Evolutionary conservation across 768 basidiomycete species (phyloP).

Genomic region (Lactifluus echinatus): DNA sequence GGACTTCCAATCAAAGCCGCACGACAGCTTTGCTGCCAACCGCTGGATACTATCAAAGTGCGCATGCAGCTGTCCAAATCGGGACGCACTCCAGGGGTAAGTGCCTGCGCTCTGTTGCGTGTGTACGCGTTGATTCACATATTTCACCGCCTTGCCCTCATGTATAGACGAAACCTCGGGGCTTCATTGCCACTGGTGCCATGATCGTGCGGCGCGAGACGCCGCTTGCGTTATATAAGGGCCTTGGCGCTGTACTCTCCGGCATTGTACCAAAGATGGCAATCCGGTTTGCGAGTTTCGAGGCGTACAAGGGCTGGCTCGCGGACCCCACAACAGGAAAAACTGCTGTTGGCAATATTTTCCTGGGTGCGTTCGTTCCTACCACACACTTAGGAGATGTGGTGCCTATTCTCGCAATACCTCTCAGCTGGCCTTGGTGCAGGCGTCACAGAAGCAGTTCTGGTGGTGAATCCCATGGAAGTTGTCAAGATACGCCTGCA

Average conservation of each 20-base stretch:
- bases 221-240: conserved; percentile 94
- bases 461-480: conserved; percentile 98
- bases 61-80: conserved; percentile 98
- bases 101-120: conserved; percentile 28
- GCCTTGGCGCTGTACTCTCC: conserved; percentile 89
- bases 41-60: conserved; percentile 98
- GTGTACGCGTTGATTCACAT: not conserved
- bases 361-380: conserved; percentile 54
- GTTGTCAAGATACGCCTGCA: conserved; percentile 98
- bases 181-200: conserved; percentile 84
- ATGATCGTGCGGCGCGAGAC: conserved; percentile 88
- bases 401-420: not conserved
- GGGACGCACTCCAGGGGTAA: conserved; percentile 70
- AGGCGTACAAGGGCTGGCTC: conserved; percentile 82
- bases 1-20: not conserved
- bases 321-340: conserved; percentile 70
- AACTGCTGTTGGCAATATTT: conserved; percentile 71
- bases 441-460: conserved; percentile 90
- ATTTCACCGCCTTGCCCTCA: not conserved
- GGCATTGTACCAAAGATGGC: conserved; percentile 99
- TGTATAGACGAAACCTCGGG: conserved; percentile 77
- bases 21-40: conserved; percentile 69
- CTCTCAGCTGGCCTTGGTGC: conserved; percentile 82
- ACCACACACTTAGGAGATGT: not conserved
- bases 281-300: conserved; percentile 96